phyloP scores from a whole-genome alignment of 495 filamentous ascomycete genomes.

The Penicillium malachiteum region DNA sequence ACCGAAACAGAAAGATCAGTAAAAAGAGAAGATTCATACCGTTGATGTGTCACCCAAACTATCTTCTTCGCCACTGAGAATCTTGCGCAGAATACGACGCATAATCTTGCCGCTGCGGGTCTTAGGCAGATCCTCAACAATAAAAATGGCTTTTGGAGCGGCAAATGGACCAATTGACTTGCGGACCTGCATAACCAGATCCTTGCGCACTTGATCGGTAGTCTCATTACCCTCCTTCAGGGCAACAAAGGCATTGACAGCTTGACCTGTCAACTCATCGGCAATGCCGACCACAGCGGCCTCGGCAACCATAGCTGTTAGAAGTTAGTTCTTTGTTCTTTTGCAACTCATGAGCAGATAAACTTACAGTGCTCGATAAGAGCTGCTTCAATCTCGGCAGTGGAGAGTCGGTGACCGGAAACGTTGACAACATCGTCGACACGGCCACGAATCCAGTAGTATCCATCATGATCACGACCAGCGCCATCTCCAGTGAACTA shows the following conservation, averaged over 20 bases:
- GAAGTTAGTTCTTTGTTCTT: constrained; percentile 11
- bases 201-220: constrained; percentile 83
- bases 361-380: constrained; percentile 82
- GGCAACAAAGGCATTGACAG: constrained; percentile 94
- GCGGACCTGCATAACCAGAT: constrained; percentile 89
- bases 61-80: constrained; percentile 94
- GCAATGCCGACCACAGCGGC: constrained; percentile 91
- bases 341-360: neutral
- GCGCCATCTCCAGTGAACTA: constrained; percentile 98
- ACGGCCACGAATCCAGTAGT: constrained; percentile 99
- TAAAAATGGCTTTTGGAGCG: constrained; percentile 87
- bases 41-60: constrained; percentile 91
- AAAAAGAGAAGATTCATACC: constrained; percentile 52
- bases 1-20: neutral
- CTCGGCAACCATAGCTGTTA: constrained; percentile 68
- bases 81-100: constrained; percentile 95
- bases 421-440: constrained; percentile 99
- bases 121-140: constrained; percentile 92
- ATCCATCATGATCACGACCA: constrained; percentile 95
- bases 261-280: constrained; percentile 93
- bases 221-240: constrained; percentile 84
- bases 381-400: constrained; percentile 96
- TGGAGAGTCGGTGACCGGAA: constrained; percentile 91
- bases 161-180: constrained; percentile 97
- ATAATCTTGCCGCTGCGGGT: constrained; percentile 98